Evolutionary conservation across 2,329 filamentous ascomycete genomes (phyloP).

Genomic region (Ascochyta clinopodiicola): DNA sequence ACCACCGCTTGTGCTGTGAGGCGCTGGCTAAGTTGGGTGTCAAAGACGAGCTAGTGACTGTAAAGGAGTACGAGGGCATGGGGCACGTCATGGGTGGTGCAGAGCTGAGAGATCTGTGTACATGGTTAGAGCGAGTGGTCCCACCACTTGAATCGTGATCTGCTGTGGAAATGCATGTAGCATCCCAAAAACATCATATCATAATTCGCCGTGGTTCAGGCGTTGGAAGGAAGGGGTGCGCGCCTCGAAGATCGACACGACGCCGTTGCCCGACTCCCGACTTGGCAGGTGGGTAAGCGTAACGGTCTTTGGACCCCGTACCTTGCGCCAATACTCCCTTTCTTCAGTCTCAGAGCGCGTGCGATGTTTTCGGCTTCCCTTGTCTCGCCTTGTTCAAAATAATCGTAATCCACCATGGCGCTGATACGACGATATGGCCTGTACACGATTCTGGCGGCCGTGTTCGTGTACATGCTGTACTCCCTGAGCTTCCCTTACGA

Average conservation of each 20-base stretch:
- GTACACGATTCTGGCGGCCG: slow-evolving; percentile 43
- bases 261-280: slow-evolving; percentile 10
- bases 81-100: slow-evolving; percentile 53
- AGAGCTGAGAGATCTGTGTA: slow-evolving; percentile 56
- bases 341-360: neutral
- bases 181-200: too few species aligned
- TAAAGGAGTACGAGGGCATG: slow-evolving; percentile 58
- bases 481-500: slow-evolving; percentile 47
- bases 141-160: slow-evolving; percentile 37
- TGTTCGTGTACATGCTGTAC: slow-evolving; percentile 47
- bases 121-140: slow-evolving; percentile 52
- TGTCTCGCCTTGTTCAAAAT: slow-evolving; percentile 18
- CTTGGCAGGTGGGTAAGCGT: slow-evolving; percentile 13
- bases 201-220: neutral
- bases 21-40: slow-evolving; percentile 50
- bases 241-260: slow-evolving; percentile 8
- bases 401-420: slow-evolving; percentile 43
- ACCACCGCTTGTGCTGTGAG: slow-evolving; percentile 53
- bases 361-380: slow-evolving; percentile 7
- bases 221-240: neutral
- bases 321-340: slow-evolving; percentile 5
- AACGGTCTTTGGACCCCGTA: slow-evolving; percentile 1
- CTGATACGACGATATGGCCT: slow-evolving; percentile 47
- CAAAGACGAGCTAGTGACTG: slow-evolving; percentile 47
- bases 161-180: too few species aligned